Percentiles rank a stretch among this genome's conserved stretches.
Conservation (phyloP, 345 rosid species). For the Melastoma malabathricum region DNA sequence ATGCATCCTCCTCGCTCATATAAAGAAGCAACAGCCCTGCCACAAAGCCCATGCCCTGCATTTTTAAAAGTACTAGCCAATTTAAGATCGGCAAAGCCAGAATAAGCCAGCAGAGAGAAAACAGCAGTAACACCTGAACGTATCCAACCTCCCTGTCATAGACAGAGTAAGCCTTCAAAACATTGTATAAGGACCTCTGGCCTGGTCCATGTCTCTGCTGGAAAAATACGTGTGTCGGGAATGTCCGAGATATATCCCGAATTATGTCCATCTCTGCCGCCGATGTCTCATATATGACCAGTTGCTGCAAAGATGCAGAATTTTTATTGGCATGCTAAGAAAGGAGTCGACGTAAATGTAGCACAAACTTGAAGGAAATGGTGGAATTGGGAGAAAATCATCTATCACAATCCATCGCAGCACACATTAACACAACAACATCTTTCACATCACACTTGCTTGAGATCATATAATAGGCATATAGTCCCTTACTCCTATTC, state of each 20-base stretch:
- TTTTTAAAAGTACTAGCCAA: constrained; percentile 9
- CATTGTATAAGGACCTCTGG: constrained; percentile 93
- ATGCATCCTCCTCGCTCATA: constrained; percentile 98
- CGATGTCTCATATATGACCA: constrained; percentile 79
- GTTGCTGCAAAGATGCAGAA: constrained; percentile 45
- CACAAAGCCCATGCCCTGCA: constrained; percentile 93
- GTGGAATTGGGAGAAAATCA: too few species aligned
- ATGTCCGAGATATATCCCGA: constrained; percentile 88
- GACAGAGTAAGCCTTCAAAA: constrained; percentile 91
- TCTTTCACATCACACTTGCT: too few species aligned
- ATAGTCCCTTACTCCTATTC: too few species aligned
- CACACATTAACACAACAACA: too few species aligned
- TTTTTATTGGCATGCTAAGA: constrained; percentile 1
- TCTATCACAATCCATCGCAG: too few species aligned
- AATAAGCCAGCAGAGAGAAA: background rate
- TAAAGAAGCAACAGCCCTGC: constrained; percentile 89
- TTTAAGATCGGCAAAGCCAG: constrained; percentile 2
- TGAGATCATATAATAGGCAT: too few species aligned
- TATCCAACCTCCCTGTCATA: constrained; percentile 92
- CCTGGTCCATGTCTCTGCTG: constrained; percentile 99
- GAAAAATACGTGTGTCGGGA: constrained; percentile 93
- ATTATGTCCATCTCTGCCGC: constrained; percentile 89
- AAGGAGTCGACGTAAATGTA: too few species aligned
- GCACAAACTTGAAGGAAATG: too few species aligned
- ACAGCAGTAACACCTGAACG: constrained; percentile 58